These are phyloP conservation scores for Phytophthora capsici DNA, from an alignment of 352 stramenopile species.

Conservation along the genomic window DNA sequence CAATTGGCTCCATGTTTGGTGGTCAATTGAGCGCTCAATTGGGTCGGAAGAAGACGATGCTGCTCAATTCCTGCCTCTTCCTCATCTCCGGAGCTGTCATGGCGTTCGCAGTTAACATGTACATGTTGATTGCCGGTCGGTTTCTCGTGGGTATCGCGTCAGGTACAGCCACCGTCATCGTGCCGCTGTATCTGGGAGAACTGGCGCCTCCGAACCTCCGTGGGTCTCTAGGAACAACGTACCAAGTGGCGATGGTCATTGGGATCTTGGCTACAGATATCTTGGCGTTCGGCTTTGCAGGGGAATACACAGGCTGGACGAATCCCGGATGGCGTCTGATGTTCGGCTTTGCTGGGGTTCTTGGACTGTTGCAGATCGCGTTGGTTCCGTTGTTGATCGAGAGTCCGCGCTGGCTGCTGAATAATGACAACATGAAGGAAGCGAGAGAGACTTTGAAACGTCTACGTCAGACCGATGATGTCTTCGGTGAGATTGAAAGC, in stretches of 20 bases:
- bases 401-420: slow-evolving; percentile 71
- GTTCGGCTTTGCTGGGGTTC: slow-evolving; percentile 67
- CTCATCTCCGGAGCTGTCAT: slow-evolving; percentile 57
- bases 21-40: slow-evolving; percentile 55
- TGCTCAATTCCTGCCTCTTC: slow-evolving; percentile 63
- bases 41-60: slow-evolving; percentile 63
- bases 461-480: slow-evolving; percentile 60
- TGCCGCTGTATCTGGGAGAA: slow-evolving; percentile 76
- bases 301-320: slow-evolving; percentile 47
- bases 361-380: slow-evolving; percentile 56
- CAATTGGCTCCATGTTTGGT: slow-evolving; percentile 58
- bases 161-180: slow-evolving; percentile 69
- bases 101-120: slow-evolving; percentile 68
- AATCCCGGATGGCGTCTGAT: slow-evolving; percentile 70
- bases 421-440: slow-evolving; percentile 62
- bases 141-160: slow-evolving; percentile 75
- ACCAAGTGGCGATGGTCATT: slow-evolving; percentile 71
- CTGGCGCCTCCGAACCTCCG: slow-evolving; percentile 70
- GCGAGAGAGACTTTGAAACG: slow-evolving; percentile 53
- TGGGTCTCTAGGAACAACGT: slow-evolving; percentile 66
- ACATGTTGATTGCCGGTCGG: slow-evolving; percentile 68
- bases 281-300: slow-evolving; percentile 68
- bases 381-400: slow-evolving; percentile 64
- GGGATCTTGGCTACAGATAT: slow-evolving; percentile 55
- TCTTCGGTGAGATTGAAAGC: slow-evolving; percentile 74